Evolutionary conservation across 139 green algal species (phyloP).

Genomic region (Parachlorella kessleri): DNA sequence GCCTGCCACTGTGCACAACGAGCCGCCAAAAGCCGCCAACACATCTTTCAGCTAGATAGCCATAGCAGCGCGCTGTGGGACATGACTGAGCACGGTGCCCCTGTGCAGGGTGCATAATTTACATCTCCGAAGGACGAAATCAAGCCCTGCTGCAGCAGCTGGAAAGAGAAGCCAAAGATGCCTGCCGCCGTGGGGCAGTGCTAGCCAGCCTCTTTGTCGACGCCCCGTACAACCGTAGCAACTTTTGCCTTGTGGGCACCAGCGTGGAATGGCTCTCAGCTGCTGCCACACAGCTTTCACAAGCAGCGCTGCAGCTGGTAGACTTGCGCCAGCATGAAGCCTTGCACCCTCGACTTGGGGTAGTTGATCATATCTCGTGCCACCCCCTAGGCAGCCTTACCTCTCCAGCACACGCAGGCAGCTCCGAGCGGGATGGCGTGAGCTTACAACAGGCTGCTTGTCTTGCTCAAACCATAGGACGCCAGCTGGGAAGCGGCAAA

Average conservation of each 20-base stretch:
- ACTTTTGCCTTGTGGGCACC: slow-evolving; percentile 61
- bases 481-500: slow-evolving; percentile 5
- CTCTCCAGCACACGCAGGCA: too few relatives aligned
- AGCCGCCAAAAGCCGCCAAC: too few relatives aligned
- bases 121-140: slow-evolving; percentile 64
- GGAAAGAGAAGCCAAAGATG: neutral
- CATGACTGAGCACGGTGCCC: too few relatives aligned
- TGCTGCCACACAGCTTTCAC: slow-evolving; percentile 38
- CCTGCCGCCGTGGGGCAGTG: neutral
- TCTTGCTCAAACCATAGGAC: slow-evolving; percentile 29
- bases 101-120: slow-evolving; percentile 70
- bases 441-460: neutral
- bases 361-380: slow-evolving; percentile 78
- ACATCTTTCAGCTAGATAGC: too few relatives aligned
- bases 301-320: slow-evolving; percentile 50
- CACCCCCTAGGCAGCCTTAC: slow-evolving; percentile 62
- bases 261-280: slow-evolving; percentile 26
- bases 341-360: slow-evolving; percentile 75
- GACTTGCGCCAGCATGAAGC: slow-evolving; percentile 68
- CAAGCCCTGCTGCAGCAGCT: slow-evolving; percentile 38
- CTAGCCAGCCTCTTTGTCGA: slow-evolving; percentile 70
- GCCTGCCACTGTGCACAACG: too few relatives aligned
- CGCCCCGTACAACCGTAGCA: slow-evolving; percentile 73
- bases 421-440: neutral
- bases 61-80: too few relatives aligned